Evolutionary conservation across 2,329 filamentous ascomycete genomes (phyloP).

Genomic region (Xylariaceae sp.): DNA sequence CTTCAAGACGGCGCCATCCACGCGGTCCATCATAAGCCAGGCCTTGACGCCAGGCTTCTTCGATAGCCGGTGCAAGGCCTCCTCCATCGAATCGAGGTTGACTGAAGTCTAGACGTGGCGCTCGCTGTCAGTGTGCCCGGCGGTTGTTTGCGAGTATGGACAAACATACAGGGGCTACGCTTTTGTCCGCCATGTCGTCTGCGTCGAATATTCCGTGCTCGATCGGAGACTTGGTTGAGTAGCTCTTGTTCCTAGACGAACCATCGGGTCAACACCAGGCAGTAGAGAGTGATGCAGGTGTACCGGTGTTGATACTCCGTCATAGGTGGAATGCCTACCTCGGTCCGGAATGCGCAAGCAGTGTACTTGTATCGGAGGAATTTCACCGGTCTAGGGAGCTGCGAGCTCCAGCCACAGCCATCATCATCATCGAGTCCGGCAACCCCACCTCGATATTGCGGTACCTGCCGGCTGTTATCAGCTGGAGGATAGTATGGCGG

Average conservation of each 20-base stretch:
- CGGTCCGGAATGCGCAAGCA: no score
- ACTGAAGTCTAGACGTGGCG: constrained; percentile 32
- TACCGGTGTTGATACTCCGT: neutral
- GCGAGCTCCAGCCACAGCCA: no score
- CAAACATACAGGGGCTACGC: constrained; percentile 21
- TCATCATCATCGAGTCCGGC: no score
- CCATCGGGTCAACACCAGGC: neutral
- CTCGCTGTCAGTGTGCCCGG: constrained; percentile 1
- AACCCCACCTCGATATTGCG: no score
- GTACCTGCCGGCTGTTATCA: no score
- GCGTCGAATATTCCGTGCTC: neutral
- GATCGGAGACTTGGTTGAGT: neutral
- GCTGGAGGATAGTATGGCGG: no score
- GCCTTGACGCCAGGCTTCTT: constrained; percentile 76
- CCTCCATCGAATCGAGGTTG: constrained; percentile 57
- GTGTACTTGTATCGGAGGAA: no score
- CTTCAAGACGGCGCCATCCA: constrained; percentile 67
- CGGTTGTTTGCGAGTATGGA: neutral
- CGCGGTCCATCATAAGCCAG: constrained; percentile 67
- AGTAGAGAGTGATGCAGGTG: neutral
- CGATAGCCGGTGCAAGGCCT: constrained; percentile 63
- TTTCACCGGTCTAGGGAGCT: no score
- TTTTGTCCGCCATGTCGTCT: constrained; percentile 27
- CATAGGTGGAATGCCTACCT: no score
- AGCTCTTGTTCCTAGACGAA: neutral